Conservation (phyloP, 2,329 filamentous ascomycete species). For the Sporothrix luriei region DNA sequence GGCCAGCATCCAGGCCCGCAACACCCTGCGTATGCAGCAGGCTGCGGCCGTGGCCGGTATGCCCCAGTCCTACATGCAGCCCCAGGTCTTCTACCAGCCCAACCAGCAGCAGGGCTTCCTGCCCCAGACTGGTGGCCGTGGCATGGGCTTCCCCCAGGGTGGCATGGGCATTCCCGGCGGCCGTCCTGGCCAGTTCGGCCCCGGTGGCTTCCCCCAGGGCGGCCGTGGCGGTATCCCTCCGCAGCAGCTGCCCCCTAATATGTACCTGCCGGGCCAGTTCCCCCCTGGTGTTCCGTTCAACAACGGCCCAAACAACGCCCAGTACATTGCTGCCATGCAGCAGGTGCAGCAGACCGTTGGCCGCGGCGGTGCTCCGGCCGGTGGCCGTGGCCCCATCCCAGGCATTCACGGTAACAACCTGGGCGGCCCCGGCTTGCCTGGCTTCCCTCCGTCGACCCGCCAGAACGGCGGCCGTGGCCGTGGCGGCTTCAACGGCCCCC, state of each 20-base stretch:
- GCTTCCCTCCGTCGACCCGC: constrained; percentile 60
- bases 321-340: constrained; percentile 80
- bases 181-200: constrained; percentile 80
- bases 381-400: constrained; percentile 72
- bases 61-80: constrained; percentile 84
- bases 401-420: constrained; percentile 59
- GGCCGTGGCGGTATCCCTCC: constrained; percentile 81
- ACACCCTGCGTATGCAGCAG: constrained; percentile 98
- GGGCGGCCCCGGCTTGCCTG: constrained; percentile 58
- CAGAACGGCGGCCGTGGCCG: constrained; percentile 49
- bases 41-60: constrained; percentile 87
- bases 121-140: constrained; percentile 59
- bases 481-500: constrained; percentile 49
- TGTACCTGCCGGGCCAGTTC: constrained; percentile 83
- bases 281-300: constrained; percentile 72
- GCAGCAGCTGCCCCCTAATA: constrained; percentile 83
- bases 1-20: constrained; percentile 98
- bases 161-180: constrained; percentile 70
- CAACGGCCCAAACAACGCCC: constrained; percentile 72
- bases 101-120: constrained; percentile 75
- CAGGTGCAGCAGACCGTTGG: constrained; percentile 67
- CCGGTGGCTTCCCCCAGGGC: constrained; percentile 79
- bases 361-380: constrained; percentile 65
- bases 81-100: constrained; percentile 88
- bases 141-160: constrained; percentile 67